Evolutionary conservation across 1,284 basidiomycete genomes (phyloP), one percentile per base, ranked within the genome.

Genomic region (Cutaneotrichosporon sp.): DNA sequence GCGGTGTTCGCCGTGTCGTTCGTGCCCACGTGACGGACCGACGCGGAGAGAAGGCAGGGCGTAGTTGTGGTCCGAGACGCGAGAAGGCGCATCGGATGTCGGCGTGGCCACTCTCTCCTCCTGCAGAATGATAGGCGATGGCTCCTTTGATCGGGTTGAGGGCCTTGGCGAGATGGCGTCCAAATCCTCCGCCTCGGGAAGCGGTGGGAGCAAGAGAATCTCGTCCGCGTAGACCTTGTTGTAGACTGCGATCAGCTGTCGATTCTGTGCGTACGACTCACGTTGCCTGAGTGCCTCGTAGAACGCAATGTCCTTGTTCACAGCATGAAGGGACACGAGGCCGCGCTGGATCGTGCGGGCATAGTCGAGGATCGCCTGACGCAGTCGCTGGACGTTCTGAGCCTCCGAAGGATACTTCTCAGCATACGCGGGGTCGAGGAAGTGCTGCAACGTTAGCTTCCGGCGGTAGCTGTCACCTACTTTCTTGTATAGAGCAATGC

Each of bases 171-270:
- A 52, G 22, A 52, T 14, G 1, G 44, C 31, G 17, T 34, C 32
- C 46, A 49, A 16, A 39, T 46, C 52, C 10, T 57, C 51, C 20
- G 59, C 52, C 31, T 55, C 57, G 22, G 61, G 54, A 12, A 57
- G 22, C 1, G 60, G 55, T 17, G 68, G 68, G 5, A 70, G 54
- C 1, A 52, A 32, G 11, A 55, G 52, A 35, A 96, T 88, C 72
- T 97, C 93, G 22, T 91, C 89, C 1, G 84, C 76, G 75, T 92
- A 97, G 65, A 91, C 91, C 73, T 88, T 90, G 52, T 80, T 81
- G 79, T 92, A 97, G 75, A 96, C 75, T 77, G 52, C 5, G 6
- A 31, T 61, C 27, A 55, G 52, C 49, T 20, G 29, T 22, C 5
- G 10, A 22, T 17, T 8, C 4, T 29, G 14, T 24, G 2, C 5